Evolutionary conservation across 2,329 filamentous ascomycete genomes (phyloP), one percentile per base, ranked within the genome.

Genomic region (Tolypocladium pustulatum): DNA sequence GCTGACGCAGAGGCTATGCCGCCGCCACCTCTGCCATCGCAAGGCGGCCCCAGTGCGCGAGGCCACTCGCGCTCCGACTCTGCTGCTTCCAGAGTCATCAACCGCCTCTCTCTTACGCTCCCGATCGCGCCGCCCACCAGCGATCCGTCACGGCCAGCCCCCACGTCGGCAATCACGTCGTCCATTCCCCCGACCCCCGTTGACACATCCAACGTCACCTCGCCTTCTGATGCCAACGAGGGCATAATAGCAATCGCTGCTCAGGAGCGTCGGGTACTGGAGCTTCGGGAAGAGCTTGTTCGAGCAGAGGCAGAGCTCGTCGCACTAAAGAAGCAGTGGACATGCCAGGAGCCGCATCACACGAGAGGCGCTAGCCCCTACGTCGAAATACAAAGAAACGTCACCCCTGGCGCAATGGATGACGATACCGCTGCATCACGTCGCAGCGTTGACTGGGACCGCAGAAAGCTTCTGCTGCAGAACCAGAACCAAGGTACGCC

Each of bases 221-320:
- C 77, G 1, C 80, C 81, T 1, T 73, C 76, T 41, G 84, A 87
- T 61, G 77, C 83, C 56, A 82, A 81, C 66, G 80, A 86, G 56
- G 89, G 97, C 67, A 86, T 99, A 64, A 92, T 91, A 61, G 89
- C 92, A 59, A 88, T 99, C 66, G 94, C 94, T 52, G 87, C 90
- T 17, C 92, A 97, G 74, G 94, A 99, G 75, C 83, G 94, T 59
- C 86, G 85, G 64, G 93, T 99, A 1, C 76, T 99, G 59, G 94
- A 97, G 73, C 78, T 99, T 57, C 88, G 87, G 60, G 94, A 99
- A 71, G 93, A 97, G 72, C 78, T 99, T n/a, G 76, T 79, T 30
- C 87, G 86, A 60, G 93, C 94, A 7, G 93, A 99, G 70, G 75
- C 78, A 15, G 89, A 96, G 54, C 78, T 99, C 46, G 77, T 78